phyloP scores from a whole-genome alignment of 176 grass and related monocot species.

The Avena sativa region DNA sequence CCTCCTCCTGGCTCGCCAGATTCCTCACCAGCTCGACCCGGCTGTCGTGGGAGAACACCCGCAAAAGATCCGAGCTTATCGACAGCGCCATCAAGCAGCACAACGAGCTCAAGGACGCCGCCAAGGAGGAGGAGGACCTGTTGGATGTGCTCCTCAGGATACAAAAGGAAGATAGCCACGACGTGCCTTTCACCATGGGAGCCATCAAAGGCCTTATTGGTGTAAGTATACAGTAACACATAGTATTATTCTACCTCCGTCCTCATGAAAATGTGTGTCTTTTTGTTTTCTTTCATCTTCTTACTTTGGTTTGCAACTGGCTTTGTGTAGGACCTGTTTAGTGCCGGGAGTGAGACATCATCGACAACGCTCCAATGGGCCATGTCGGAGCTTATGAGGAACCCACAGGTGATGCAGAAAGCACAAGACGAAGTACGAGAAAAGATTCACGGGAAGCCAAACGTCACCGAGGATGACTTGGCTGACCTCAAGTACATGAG shows the following conservation, averaged over 20 bases:
- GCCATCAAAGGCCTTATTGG: not conserved
- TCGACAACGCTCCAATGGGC: conserved; percentile 49
- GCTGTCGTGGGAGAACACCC: not conserved
- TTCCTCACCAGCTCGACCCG: not conserved
- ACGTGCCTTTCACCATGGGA: not conserved
- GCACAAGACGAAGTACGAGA: conserved; percentile 36
- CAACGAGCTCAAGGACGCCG: not conserved
- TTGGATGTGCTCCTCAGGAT: conserved; percentile 28
- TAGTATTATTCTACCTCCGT: too few relatives aligned
- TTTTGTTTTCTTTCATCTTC: not conserved
- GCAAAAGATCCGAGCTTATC: not conserved
- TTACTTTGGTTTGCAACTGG: not conserved
- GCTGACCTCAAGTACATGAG: conserved; percentile 39
- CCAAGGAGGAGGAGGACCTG: not conserved
- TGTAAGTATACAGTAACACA: not conserved
- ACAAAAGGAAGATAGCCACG: not conserved
- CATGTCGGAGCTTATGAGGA: conserved; percentile 48
- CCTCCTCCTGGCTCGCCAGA: not conserved
- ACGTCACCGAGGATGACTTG: conserved; percentile 50
- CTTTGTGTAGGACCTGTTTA: conserved; percentile 45
- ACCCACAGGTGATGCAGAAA: not conserved
- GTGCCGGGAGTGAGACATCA: conserved; percentile 43
- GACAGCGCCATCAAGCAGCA: not conserved
- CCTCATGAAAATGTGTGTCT: too few relatives aligned
- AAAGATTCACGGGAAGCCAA: not conserved